Conservation (phyloP, 495 filamentous ascomycete genomes). For the Trichoderma erinaceum region DNA sequence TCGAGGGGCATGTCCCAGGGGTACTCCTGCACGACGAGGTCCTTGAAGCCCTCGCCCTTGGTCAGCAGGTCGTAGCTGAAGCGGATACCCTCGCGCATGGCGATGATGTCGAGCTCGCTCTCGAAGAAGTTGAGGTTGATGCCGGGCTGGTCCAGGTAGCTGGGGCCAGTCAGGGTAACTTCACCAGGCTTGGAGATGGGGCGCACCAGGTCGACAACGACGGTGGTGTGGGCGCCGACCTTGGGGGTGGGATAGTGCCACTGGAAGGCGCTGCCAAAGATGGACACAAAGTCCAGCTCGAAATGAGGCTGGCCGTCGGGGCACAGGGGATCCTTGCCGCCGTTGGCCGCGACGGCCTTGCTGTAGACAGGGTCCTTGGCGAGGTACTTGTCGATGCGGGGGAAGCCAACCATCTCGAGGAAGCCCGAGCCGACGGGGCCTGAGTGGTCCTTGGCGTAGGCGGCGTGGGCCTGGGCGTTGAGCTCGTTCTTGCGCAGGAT, state of each 20-base stretch:
- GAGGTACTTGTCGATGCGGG: constrained; percentile 49
- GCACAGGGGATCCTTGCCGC: constrained; percentile 51
- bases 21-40: constrained; percentile 48
- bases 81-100: constrained; percentile 51
- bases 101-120: constrained; percentile 50
- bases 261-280: constrained; percentile 58
- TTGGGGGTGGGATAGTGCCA: constrained; percentile 53
- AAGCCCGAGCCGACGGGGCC: constrained; percentile 48
- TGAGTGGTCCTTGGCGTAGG: constrained; percentile 43
- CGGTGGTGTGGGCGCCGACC: constrained; percentile 45
- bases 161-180: constrained; percentile 47
- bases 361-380: constrained; percentile 44
- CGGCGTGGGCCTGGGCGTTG: constrained; percentile 36
- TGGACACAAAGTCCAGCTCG: constrained; percentile 58
- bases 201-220: constrained; percentile 56
- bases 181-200: constrained; percentile 45
- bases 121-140: constrained; percentile 58
- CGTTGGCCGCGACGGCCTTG: constrained; percentile 44
- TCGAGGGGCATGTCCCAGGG: constrained; percentile 55
- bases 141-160: constrained; percentile 48
- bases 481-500: constrained; percentile 44
- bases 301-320: constrained; percentile 56
- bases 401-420: constrained; percentile 51
- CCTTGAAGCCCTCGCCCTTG: constrained; percentile 52
- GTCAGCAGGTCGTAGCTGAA: constrained; percentile 51